Conservation (phyloP, 345 rosid genomes). For the Acer negundo region DNA sequence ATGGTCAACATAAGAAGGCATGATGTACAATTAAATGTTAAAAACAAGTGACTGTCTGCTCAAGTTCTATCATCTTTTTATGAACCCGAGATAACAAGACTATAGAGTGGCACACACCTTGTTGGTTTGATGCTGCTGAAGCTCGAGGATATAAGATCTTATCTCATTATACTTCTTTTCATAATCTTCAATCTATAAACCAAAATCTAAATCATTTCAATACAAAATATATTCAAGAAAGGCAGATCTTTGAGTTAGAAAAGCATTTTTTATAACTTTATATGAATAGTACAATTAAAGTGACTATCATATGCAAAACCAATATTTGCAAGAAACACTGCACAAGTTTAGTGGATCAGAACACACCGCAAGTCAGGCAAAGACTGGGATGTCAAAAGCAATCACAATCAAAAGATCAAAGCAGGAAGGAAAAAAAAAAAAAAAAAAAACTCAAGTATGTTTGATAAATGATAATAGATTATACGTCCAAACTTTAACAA, state of each 20-base stretch:
- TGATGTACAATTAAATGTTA: slow-evolving; percentile 7
- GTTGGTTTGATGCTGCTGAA: slow-evolving; percentile 60
- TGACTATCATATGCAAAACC: background rate
- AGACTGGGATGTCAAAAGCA: background rate
- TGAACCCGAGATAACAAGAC: slow-evolving; percentile 8
- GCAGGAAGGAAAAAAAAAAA: background rate
- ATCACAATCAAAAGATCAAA: background rate
- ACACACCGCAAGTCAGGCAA: slow-evolving; percentile 1
- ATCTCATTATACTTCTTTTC: slow-evolving; percentile 44
- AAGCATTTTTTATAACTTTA: background rate
- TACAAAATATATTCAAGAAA: slow-evolving; percentile 7
- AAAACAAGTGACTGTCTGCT: background rate
- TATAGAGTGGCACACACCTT: slow-evolving; percentile 56
- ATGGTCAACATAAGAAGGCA: background rate
- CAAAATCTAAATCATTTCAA: slow-evolving; percentile 21
- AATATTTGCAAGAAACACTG: background rate
- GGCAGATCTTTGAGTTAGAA: background rate
- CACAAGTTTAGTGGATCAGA: background rate
- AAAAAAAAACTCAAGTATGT: background rate
- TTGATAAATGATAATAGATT: background rate
- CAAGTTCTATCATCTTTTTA: background rate
- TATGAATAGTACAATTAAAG: background rate
- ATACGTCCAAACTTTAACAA: background rate
- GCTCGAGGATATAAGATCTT: slow-evolving; percentile 45
- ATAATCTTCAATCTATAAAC: slow-evolving; percentile 53